phyloP scores from a whole-genome alignment of 805 yeast genomes.

The Saccharomyces jurei region DNA sequence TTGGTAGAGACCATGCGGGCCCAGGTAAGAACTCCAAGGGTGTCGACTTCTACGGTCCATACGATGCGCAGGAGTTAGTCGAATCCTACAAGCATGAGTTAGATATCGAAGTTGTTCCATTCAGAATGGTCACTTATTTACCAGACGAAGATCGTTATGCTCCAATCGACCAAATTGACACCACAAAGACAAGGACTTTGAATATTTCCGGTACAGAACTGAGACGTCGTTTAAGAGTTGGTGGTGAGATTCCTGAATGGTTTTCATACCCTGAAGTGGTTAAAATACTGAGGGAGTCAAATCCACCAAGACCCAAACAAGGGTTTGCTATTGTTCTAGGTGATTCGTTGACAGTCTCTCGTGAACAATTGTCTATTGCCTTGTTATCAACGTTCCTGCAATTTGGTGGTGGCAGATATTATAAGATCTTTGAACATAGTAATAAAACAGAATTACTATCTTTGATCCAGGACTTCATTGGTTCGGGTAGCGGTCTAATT shows the following conservation, averaged over 20 bases:
- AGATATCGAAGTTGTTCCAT: slow-evolving; percentile 86
- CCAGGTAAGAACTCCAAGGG: slow-evolving; percentile 88
- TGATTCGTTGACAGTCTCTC: slow-evolving; percentile 51
- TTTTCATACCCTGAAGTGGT: slow-evolving; percentile 96
- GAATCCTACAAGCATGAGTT: slow-evolving; percentile 68
- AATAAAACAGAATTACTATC: slow-evolving; percentile 67
- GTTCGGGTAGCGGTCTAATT: slow-evolving; percentile 90
- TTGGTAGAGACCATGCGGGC: slow-evolving; percentile 97
- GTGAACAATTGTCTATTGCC: slow-evolving; percentile 67
- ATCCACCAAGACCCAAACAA: slow-evolving; percentile 85
- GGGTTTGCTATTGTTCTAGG: slow-evolving; percentile 75
- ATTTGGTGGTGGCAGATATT: slow-evolving; percentile 72
- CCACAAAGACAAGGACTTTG: slow-evolving; percentile 64
- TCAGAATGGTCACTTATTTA: slow-evolving; percentile 91
- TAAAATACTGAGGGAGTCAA: slow-evolving; percentile 77
- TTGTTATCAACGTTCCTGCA: slow-evolving; percentile 86
- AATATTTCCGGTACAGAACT: slow-evolving; percentile 93
- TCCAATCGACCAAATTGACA: slow-evolving; percentile 84
- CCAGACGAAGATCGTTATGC: slow-evolving; percentile 94
- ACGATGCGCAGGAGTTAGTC: slow-evolving; percentile 89
- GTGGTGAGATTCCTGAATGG: slow-evolving; percentile 90
- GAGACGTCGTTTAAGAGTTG: slow-evolving; percentile 77
- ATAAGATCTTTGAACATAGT: slow-evolving; percentile 41
- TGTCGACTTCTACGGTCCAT: slow-evolving; percentile 91
- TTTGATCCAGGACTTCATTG: slow-evolving; percentile 31